Evolutionary conservation across 176 grass and related monocot species (phyloP), one percentile per base, ranked within the genome.

Genomic region (Pontederia crassipes): DNA sequence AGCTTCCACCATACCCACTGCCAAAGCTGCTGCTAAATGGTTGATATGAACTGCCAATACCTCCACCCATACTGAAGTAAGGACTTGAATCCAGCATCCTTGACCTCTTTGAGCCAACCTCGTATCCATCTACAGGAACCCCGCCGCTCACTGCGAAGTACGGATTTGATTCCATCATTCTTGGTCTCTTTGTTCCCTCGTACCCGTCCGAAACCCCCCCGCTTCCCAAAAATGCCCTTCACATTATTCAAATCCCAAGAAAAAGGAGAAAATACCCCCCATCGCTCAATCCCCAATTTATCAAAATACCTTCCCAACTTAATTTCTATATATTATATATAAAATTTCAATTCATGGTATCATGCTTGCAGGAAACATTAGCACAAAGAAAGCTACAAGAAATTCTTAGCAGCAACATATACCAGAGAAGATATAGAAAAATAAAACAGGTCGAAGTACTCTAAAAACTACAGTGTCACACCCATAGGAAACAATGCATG

Each of bases 111-210:
- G 82, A 95, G 53, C 70, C 47, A 3, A 20, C 69, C 49, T 51
- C 46, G 46, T 51, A 71, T 20, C 57, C 77, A 76, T 82, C 85
- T 61, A 81, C 28, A 46, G 77, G 73, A 49, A 65, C 79, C 74
- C 74, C 79, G 74, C 74, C 70, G 45, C 74, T 90, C 81, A 88
- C 80, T 96, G 87, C 87, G 81, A 96, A 96, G 91, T 96, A 96
- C 68, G 92, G 92, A 90, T 90, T 90, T 67, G 92, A 96, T 86
- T 96, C 92, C 75, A 82, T 95, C 85, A 95, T 95, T 89, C 86
- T 86, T 81, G 79, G 80, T 79, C 85, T 89, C 86, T 95, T 95
- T 95, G 86, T 83, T 81, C 82, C 85, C 86, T 84, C 81, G 78
- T 90, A 83, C 90, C 85, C 85, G 82, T 90, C 86, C 66, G 83